Base-by-base conservation (phyloP, 2,329 filamentous ascomycete genomes). In the Boeremia exigua region DNA sequence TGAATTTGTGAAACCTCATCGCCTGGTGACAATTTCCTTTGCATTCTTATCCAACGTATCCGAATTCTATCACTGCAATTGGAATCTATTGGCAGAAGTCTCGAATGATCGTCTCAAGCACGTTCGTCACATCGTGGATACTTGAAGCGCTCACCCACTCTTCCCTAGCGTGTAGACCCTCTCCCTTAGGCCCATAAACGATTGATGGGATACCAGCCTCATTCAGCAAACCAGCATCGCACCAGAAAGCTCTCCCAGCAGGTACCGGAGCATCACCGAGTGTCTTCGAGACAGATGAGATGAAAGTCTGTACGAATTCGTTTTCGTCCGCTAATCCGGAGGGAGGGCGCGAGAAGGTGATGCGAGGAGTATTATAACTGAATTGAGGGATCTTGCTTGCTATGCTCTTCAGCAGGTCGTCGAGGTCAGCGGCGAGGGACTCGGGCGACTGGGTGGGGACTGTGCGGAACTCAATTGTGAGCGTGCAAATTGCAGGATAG, bases 401-500 rank as follows among this genome's bases (percentile, higher is more conserved):
- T 14, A 54, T 43, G 0, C 19, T 11, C 4, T 10, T 38, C 25
- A 54, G 27, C 5, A 54, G 2, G 6, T 25, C 14, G 10, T 48
- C 32, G 25, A 54, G 37, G 4, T 48, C 52, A 1, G 7, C 40
- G 1, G 11, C 11, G 39, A 46, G 15, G 3, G 42, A 40, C 19
- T 39, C 28, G 6, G 68, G 54, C 0, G 77, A 79, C 61, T 84
- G 80, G 3, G 72, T 74, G 2, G 78, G 68, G 0, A 84, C 61
- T 0, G 81, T 84, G 7, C 82, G 78, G 6, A 80, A 75, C 56
- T 85, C 82, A 1, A 84, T 46, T 0, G 76, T 77, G 15, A 84
- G 69, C 0, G 73, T 80, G 65, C 82, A 83, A n/a, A 70, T 68
- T 0, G 75, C 78, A 0, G 82, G 81, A 46, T 85, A 85, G 0